These are phyloP conservation scores for Wickerhamomyces strasburgensis DNA, from an alignment of 805 yeast genomes.

Conservation along the genomic window DNA sequence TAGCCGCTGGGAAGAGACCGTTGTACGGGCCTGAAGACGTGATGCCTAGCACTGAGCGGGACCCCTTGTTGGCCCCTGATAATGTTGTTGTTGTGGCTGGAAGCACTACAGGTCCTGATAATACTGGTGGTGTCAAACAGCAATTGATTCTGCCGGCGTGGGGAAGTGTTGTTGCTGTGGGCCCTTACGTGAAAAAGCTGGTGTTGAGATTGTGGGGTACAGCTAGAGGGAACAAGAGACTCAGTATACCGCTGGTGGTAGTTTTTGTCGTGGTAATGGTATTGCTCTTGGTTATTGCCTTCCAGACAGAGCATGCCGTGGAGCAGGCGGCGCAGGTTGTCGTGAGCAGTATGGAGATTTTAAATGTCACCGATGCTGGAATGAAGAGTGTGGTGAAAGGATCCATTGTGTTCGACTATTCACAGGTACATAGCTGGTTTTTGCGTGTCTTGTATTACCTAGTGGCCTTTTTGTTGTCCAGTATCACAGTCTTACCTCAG, in stretches of 20 bases:
- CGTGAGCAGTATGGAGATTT: slow-evolving; percentile 8
- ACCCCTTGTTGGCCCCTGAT: not conserved
- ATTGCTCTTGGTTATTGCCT: not conserved
- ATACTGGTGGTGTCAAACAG: not conserved
- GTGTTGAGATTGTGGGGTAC: not conserved
- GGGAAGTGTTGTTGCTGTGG: not conserved
- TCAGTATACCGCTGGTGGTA: not conserved
- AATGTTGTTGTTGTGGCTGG: not conserved
- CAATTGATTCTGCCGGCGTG: not conserved
- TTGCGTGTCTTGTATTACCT: slow-evolving; percentile 10
- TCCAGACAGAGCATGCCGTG: slow-evolving; percentile 4
- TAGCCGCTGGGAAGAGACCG: no score
- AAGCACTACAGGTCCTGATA: no score
- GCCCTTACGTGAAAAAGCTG: not conserved
- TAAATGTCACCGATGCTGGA: slow-evolving; percentile 14
- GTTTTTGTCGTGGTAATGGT: not conserved
- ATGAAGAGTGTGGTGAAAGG: slow-evolving; percentile 8
- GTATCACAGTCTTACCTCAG: slow-evolving; percentile 2
- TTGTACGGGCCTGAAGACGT: not conserved
- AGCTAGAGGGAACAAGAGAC: not conserved
- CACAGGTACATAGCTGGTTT: slow-evolving; percentile 9
- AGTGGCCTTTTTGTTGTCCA: slow-evolving; percentile 3
- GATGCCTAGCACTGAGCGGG: not conserved
- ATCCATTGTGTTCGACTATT: slow-evolving; percentile 16
- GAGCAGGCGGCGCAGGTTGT: slow-evolving; percentile 5